Base-by-base conservation (phyloP, 495 filamentous ascomycete genomes). In the Podospora comata region DNA sequence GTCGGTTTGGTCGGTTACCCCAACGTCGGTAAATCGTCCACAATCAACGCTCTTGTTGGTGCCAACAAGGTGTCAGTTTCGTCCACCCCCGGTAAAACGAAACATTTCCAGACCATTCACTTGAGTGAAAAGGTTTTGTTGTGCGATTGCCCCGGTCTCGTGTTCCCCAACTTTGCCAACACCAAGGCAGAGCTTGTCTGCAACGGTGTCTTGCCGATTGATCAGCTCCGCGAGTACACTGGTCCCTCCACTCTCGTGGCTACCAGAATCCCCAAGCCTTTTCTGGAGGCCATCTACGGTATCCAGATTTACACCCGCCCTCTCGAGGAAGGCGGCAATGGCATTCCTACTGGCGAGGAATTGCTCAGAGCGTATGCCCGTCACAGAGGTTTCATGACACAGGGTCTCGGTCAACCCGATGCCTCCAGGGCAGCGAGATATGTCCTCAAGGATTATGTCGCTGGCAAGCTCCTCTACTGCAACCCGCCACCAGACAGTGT, bases 61-160 rank as follows among this genome's bases (percentile, higher is more conserved):
- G 90, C 96, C 65, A 98, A 97, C 85, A 98, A 98, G 80, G 96
- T 99, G 4, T 97, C 94, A 2, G 96, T 99, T 55, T 98, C 96
- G 54, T 89, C 94, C 30, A 99, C 96, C 2, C 96, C 96, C 5
- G 96, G 96, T 67, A 99, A 98, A 79, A 99, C 96, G 11, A 99
- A 99, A 81, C 96, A 99, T 74, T 99, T 99, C 82, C 96, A 99
- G 78, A 99, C 96, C 19, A 93, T 99, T 70, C 94, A 97, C 77
- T 85, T 98, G 60, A 93, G 91, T 69, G 89, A 93, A 18, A 85
- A 88, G 69, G 91, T 98, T 70, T 86, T 97, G 71, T 85, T 99
- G 23, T 98, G 96, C 81, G 96, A 99, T 88, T 99, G 96, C 74
- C 96, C 96, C 32, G 96, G 96, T 86, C 88, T 99, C 23, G 96